These are phyloP conservation scores for Salisapilia sapeloensis DNA, from an alignment of 352 stramenopile species.

Conservation along the genomic window DNA sequence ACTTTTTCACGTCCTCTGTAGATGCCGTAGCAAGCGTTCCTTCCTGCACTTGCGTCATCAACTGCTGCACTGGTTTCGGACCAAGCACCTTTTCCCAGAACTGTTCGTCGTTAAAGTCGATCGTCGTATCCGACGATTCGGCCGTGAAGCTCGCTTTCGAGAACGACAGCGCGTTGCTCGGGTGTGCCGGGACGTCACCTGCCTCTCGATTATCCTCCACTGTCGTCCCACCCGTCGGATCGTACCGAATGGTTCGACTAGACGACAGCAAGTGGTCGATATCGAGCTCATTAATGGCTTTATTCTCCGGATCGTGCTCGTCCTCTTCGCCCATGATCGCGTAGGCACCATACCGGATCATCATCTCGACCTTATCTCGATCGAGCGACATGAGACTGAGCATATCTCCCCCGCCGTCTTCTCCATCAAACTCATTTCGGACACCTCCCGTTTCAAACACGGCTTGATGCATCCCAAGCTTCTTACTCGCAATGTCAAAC, in stretches of 20 bases:
- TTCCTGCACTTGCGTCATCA: conserved; percentile 83
- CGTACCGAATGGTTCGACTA: conserved; percentile 80
- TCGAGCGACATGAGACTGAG: conserved; percentile 87
- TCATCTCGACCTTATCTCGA: conserved; percentile 97
- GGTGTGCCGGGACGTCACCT: conserved; percentile 19
- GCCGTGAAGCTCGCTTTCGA: conserved; percentile 80
- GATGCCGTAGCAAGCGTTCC: conserved; percentile 48
- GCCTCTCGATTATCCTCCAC: conserved; percentile 15
- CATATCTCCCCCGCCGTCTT: conserved; percentile 85
- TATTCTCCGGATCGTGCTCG: conserved; percentile 80
- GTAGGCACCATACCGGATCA: conserved; percentile 96
- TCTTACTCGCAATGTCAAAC: conserved; percentile 98
- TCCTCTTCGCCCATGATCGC: conserved; percentile 95
- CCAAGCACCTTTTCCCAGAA: conserved; percentile 85
- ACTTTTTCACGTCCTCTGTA: conserved; percentile 67
- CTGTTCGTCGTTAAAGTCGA: conserved; percentile 84
- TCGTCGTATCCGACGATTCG: conserved; percentile 72
- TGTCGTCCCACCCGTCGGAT: conserved; percentile 40
- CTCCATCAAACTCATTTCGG: conserved; percentile 86
- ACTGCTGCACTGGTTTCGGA: conserved; percentile 65
- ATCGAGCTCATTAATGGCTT: conserved; percentile 79
- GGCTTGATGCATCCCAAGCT: conserved; percentile 97
- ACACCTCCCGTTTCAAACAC: conserved; percentile 92
- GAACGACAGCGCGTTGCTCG: conserved; percentile 65
- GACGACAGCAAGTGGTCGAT: conserved; percentile 74